Conservation (phyloP, 2,329 filamentous ascomycete genomes). For the Dothideomycetes sp. region DNA sequence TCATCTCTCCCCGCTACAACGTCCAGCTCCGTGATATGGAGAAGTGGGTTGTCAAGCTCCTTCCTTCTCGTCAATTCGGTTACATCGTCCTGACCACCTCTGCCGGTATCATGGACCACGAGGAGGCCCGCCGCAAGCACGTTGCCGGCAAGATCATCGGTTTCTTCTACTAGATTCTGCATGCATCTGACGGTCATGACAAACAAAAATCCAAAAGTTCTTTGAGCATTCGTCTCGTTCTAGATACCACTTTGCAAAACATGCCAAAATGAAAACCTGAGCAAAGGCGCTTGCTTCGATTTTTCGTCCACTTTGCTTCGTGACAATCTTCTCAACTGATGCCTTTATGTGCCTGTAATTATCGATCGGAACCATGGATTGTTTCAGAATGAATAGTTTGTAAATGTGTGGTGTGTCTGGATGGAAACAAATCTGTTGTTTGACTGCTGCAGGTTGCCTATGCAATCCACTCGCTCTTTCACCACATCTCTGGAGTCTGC, state of each 20-base stretch:
- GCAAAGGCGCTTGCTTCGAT: slow-evolving; percentile 10
- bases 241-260: slow-evolving; percentile 14
- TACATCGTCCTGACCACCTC: slow-evolving; percentile 99
- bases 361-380: too few species aligned
- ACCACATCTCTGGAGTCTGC: too few species aligned
- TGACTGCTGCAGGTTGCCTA: too few species aligned
- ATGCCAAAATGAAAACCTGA: slow-evolving; percentile 12
- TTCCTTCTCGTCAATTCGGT: slow-evolving; percentile 99
- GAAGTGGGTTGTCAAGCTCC: slow-evolving; percentile 99
- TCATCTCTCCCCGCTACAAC: slow-evolving; percentile 99
- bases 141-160: slow-evolving; percentile 98
- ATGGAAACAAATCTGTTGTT: too few species aligned
- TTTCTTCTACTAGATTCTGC: slow-evolving; percentile 75
- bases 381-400: too few species aligned
- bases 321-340: too few species aligned
- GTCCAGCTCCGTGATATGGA: slow-evolving; percentile 94
- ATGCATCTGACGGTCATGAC: neutral
- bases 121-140: slow-evolving; percentile 98
- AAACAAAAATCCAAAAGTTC: slow-evolving; percentile 12
- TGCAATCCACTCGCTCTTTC: too few species aligned
- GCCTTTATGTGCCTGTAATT: too few species aligned
- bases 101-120: slow-evolving; percentile 99
- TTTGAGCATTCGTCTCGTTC: slow-evolving; percentile 13
- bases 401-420: too few species aligned
- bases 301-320: too few species aligned